phyloP scores from a whole-genome alignment of 2,329 filamentous ascomycete species.

The Plectosphaerella sp. region DNA sequence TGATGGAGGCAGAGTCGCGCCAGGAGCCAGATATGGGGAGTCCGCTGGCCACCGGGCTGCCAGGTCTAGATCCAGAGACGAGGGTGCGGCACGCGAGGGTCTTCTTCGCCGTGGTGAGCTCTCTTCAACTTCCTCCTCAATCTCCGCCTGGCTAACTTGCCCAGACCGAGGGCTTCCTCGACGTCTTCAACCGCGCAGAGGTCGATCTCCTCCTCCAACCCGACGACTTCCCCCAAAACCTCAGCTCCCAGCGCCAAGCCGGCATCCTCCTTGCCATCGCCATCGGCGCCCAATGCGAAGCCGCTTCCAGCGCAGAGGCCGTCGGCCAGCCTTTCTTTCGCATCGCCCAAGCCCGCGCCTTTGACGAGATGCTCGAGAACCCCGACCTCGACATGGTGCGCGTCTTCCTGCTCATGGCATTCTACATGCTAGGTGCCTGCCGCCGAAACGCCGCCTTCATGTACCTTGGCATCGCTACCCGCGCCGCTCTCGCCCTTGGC shows the following conservation, averaged over 20 bases:
- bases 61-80: background rate
- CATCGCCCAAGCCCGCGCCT: slow-evolving; percentile 40
- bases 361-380: slow-evolving; percentile 47
- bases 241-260: slow-evolving; percentile 9
- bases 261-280: slow-evolving; percentile 39
- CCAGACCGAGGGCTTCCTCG: slow-evolving; percentile 27
- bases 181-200: slow-evolving; percentile 23
- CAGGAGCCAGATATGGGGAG: background rate
- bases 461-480: slow-evolving; percentile 55
- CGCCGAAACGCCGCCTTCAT: slow-evolving; percentile 58
- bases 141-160: background rate
- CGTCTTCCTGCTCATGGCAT: slow-evolving; percentile 52
- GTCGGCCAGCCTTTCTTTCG: slow-evolving; percentile 36
- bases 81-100: background rate
- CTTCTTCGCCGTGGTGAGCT: background rate
- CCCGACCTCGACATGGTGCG: slow-evolving; percentile 50
- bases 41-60: background rate
- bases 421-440: slow-evolving; percentile 55
- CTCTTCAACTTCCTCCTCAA: background rate
- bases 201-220: slow-evolving; percentile 17
- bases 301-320: slow-evolving; percentile 19
- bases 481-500: slow-evolving; percentile 53
- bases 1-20: slow-evolving; percentile 43
- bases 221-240: background rate
- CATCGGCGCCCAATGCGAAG: slow-evolving; percentile 44